A percentile compares a stretch with the other conserved stretches of the same genome.
Conservation (phyloP, 2,329 filamentous ascomycete genomes). For the Fusarium sp. region DNA sequence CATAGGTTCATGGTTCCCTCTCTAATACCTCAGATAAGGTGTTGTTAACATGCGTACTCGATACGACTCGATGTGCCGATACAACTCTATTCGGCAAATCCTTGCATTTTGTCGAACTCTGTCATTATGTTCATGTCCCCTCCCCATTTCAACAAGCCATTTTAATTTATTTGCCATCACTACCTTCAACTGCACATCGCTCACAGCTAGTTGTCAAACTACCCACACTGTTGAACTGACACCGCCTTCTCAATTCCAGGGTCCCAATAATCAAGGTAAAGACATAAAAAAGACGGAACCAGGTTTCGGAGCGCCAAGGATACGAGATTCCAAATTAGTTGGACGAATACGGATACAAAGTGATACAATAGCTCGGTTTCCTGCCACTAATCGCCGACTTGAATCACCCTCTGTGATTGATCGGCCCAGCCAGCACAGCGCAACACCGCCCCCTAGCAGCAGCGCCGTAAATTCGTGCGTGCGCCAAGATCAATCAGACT, state of each 20-base stretch:
- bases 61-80: slow-evolving; percentile 39
- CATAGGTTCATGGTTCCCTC: slow-evolving; percentile 10
- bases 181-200: slow-evolving; percentile 4
- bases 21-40: slow-evolving; percentile 45
- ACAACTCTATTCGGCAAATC: slow-evolving; percentile 43
- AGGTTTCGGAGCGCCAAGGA: slow-evolving; percentile 12
- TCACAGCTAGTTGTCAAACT: slow-evolving; percentile 15
- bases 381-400: slow-evolving; percentile 30
- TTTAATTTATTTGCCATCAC: background rate
- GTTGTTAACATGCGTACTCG: slow-evolving; percentile 36
- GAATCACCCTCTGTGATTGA: slow-evolving; percentile 34
- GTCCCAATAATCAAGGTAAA: slow-evolving; percentile 2
- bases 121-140: slow-evolving; percentile 18
- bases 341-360: slow-evolving; percentile 11
- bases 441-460: slow-evolving; percentile 40
- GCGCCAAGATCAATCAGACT: slow-evolving; percentile 43
- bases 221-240: slow-evolving; percentile 9
- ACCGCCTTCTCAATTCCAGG: slow-evolving; percentile 25
- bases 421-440: slow-evolving; percentile 30
- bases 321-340: slow-evolving; percentile 18
- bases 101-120: slow-evolving; percentile 26
- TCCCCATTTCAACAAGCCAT: slow-evolving; percentile 7
- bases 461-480: slow-evolving; percentile 31
- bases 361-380: slow-evolving; percentile 31
- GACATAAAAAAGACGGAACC: slow-evolving; percentile 22